Base-by-base conservation (phyloP, 2,329 filamentous ascomycete genomes). In the Bipolaris gigantea region DNA sequence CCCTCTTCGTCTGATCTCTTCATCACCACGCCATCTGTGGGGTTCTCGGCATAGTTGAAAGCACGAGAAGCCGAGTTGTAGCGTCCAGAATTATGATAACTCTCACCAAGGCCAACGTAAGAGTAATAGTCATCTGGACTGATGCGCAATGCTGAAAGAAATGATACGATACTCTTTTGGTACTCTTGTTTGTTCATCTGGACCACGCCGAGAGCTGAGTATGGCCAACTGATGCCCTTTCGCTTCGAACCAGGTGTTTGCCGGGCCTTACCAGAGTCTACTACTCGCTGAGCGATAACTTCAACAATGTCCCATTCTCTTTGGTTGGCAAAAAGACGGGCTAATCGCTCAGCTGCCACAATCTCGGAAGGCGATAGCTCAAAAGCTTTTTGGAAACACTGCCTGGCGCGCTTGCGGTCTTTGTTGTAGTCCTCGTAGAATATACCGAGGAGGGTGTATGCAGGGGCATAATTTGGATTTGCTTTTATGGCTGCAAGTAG, bases 261-360 rank as follows among this genome's bases (percentile, higher is more conserved):
- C 62, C 89, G 89, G 36, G 93, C 90, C 73, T 92, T 94, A 49
- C 94, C 94, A n/a, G 93, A 97, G 59, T 97, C 90, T 2, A 97
- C 87, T 0, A 97, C 89, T 46, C 95, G 85, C 71, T 92, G 89
- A 1, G 94, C 89, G 30, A 99, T 87, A 18, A 95, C 85, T 76
- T 97, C 94, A 7, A 99, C 95, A 46, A 95, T 86, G 62, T 97
- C 94, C 94, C 94, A 99, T 67, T 99, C 94, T 34, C 89, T 86
- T 61, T 92, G 87, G 49, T 96, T 87, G 0, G 95, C 93, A 72
- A 97, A 99, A 0, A 86, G 87, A 55, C 85, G 84, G 1, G 94
- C 92, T 15, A 99, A 82, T 25, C 91, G 85, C 73, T 97, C 90
- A 0, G 94, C 94, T 33, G 94, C 91, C 62, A 88, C 81, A 1